Conservation (phyloP, 2,329 filamentous ascomycete genomes). For the Alternaria infectoria region DNA sequence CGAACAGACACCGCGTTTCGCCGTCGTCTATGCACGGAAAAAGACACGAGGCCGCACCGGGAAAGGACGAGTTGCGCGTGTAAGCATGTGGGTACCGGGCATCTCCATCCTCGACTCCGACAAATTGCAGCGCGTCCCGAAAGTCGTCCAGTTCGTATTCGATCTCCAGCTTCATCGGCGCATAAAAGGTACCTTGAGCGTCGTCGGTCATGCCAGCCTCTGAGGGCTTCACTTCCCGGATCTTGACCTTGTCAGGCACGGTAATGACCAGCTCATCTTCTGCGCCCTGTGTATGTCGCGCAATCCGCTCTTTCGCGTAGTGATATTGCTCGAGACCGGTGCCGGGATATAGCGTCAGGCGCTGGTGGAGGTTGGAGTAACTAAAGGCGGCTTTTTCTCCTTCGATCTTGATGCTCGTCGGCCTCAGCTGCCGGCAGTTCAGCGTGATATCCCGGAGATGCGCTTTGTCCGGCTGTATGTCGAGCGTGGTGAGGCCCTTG, state of each 20-base stretch:
- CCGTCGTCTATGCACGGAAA: slow-evolving; percentile 94
- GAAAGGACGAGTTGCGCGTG: slow-evolving; percentile 78
- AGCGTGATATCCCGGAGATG: slow-evolving; percentile 63
- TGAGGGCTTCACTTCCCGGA: slow-evolving; percentile 65
- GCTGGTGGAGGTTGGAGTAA: slow-evolving; percentile 70
- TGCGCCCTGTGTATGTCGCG: slow-evolving; percentile 61
- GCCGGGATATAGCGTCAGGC: slow-evolving; percentile 65
- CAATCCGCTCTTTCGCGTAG: slow-evolving; percentile 71
- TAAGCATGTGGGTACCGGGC: slow-evolving; percentile 89
- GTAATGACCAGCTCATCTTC: slow-evolving; percentile 65
- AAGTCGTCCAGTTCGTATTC: slow-evolving; percentile 79
- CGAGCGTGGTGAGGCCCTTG: slow-evolving; percentile 80
- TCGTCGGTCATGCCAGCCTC: slow-evolving; percentile 47
- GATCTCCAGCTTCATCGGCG: slow-evolving; percentile 69
- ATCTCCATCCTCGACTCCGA: slow-evolving; percentile 81
- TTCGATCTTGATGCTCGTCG: slow-evolving; percentile 59
- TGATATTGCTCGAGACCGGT: slow-evolving; percentile 77
- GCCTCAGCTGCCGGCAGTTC: slow-evolving; percentile 67
- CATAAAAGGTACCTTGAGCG: slow-evolving; percentile 53
- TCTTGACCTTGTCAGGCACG: slow-evolving; percentile 66
- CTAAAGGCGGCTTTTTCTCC: slow-evolving; percentile 47
- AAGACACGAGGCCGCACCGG: slow-evolving; percentile 81
- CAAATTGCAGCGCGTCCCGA: slow-evolving; percentile 89
- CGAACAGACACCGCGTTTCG: slow-evolving; percentile 82
- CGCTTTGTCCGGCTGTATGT: slow-evolving; percentile 69